Conservation (phyloP, 176 grass and related monocot species). For the Carex scoparia region DNA sequence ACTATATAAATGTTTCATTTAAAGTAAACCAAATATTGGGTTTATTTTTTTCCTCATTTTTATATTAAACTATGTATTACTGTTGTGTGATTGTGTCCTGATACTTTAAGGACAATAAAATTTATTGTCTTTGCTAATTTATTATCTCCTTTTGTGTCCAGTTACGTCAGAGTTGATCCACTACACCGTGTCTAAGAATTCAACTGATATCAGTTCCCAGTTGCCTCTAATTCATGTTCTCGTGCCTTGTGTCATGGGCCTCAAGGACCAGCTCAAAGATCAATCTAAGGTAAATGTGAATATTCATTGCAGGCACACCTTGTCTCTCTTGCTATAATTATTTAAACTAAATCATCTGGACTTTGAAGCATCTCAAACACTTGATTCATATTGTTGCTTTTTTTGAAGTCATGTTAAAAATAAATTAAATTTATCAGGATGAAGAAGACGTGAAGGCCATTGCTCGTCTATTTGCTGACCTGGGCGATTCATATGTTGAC, state of each 20-base stretch:
- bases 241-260: slow-evolving; percentile 76
- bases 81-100: not conserved
- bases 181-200: slow-evolving; percentile 66
- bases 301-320: not conserved
- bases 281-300: slow-evolving; percentile 56
- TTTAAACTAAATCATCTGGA: slow-evolving; percentile 16
- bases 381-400: not conserved
- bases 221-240: slow-evolving; percentile 86
- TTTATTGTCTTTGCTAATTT: not conserved
- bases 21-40: not conserved
- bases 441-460: slow-evolving; percentile 99
- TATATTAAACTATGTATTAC: not conserved
- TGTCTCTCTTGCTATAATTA: slow-evolving; percentile 1
- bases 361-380: not conserved
- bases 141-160: slow-evolving; percentile 25
- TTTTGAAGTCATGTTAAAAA: not conserved
- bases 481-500: slow-evolving; percentile 99
- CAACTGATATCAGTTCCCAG: slow-evolving; percentile 49
- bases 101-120: not conserved
- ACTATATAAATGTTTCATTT: not conserved
- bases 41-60: not conserved
- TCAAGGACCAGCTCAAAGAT: slow-evolving; percentile 89
- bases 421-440: slow-evolving; percentile 47
- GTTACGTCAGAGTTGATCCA: slow-evolving; percentile 97
- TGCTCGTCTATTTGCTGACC: slow-evolving; percentile 94